Percentiles rank a stretch among this genome's conserved stretches.
Evolutionary conservation across 1,284 basidiomycete genomes (phyloP).

Genomic region (Schizophyllum commune): DNA sequence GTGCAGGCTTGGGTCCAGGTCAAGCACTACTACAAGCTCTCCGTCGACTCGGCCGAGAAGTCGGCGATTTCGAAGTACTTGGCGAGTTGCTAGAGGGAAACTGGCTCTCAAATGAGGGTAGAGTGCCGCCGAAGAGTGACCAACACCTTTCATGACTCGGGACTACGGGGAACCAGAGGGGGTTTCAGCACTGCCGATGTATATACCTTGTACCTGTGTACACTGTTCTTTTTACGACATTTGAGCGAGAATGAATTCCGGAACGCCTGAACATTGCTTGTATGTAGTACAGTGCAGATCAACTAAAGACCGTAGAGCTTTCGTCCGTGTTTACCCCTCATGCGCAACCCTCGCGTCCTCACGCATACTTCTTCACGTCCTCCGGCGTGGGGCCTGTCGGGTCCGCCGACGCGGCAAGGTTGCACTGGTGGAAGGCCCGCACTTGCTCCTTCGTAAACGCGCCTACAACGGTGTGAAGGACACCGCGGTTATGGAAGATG

Average conservation of each 20-base stretch:
- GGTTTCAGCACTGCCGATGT: no score
- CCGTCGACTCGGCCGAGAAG: constrained; percentile 26
- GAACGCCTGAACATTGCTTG: background rate
- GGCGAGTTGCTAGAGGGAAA: constrained; percentile 3
- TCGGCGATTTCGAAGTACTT: constrained; percentile 9
- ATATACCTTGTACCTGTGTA: no score
- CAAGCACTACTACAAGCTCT: constrained; percentile 41
- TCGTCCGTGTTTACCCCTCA: background rate
- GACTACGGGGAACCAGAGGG: no score
- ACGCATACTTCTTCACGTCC: constrained; percentile 59
- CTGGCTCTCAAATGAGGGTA: no score
- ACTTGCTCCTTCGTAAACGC: constrained; percentile 65
- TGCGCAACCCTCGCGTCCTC: constrained; percentile 8
- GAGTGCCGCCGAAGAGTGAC: no score
- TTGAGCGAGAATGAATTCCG: no score
- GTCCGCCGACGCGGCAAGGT: constrained; percentile 69
- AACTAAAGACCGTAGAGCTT: background rate
- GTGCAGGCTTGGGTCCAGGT: constrained; percentile 41
- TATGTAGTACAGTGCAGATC: background rate
- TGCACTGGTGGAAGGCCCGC: constrained; percentile 77
- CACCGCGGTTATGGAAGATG: constrained; percentile 68
- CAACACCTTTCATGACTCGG: no score
- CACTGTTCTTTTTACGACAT: no score
- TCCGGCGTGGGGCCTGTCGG: constrained; percentile 56
- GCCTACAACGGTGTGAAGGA: constrained; percentile 74